Conservation (phyloP, 164 flowering plant species). For the Chimonanthus praecox region DNA sequence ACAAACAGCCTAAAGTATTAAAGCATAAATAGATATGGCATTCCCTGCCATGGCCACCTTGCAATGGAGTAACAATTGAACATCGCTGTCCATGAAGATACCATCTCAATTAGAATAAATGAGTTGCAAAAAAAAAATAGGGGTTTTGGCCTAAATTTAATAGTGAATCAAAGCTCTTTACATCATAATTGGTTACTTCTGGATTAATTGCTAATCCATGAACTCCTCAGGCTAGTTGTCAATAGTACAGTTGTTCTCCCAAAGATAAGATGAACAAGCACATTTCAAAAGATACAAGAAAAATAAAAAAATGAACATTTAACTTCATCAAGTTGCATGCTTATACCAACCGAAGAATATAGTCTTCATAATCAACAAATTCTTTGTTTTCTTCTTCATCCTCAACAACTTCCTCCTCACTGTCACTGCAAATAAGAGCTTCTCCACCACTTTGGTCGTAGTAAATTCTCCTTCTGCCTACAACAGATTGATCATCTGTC, state of each 20-base stretch:
- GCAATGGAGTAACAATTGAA: neutral
- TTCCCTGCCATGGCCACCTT: neutral
- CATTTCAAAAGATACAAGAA: neutral
- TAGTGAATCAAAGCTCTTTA: too few relatives aligned
- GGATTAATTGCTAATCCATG: too few relatives aligned
- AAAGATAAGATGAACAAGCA: too few relatives aligned
- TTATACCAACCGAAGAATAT: constrained; percentile 78
- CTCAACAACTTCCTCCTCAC: constrained; percentile 82
- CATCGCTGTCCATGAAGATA: too few relatives aligned
- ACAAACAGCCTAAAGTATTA: neutral
- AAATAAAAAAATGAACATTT: neutral
- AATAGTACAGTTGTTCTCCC: too few relatives aligned
- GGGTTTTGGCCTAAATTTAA: too few relatives aligned
- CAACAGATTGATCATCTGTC: constrained; percentile 97
- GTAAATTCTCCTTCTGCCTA: constrained; percentile 93
- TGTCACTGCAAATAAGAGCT: constrained; percentile 96
- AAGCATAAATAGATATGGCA: neutral
- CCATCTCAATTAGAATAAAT: too few relatives aligned
- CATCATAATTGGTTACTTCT: too few relatives aligned
- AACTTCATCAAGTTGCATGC: neutral
- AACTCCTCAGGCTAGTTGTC: too few relatives aligned
- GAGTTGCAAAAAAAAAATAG: too few relatives aligned
- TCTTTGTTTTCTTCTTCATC: constrained; percentile 89
- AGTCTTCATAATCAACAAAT: constrained; percentile 70
- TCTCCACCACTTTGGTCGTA: constrained; percentile 98